Evolutionary conservation across 805 yeast species (phyloP).

Genomic region (Hanseniaspora lindneri): DNA sequence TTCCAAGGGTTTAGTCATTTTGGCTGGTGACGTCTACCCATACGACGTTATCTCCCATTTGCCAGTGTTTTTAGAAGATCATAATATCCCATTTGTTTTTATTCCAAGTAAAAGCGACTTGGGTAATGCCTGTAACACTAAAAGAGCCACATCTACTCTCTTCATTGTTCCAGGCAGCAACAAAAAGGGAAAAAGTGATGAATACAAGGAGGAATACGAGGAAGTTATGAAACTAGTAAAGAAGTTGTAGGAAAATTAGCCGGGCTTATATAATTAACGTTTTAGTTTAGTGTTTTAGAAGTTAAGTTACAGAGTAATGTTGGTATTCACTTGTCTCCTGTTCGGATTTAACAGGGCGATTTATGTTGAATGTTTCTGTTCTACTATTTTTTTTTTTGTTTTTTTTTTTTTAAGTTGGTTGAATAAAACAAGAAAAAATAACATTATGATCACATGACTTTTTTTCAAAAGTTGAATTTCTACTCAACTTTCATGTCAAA

Average conservation of each 20-base stretch:
- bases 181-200: slow-evolving; percentile 64
- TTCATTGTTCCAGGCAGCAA: slow-evolving; percentile 96
- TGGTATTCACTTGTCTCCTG: no score
- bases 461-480: no score
- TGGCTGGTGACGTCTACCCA: slow-evolving; percentile 98
- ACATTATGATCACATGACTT: no score
- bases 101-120: slow-evolving; percentile 96
- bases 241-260: slow-evolving; percentile 22
- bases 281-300: background rate
- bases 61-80: slow-evolving; percentile 94
- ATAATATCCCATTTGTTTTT: slow-evolving; percentile 79
- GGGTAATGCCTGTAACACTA: slow-evolving; percentile 98
- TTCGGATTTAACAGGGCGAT: no score
- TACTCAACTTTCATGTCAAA: no score
- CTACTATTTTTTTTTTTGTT: no score
- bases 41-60: slow-evolving; percentile 93
- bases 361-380: no score
- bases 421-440: no score
- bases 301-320: background rate
- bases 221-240: slow-evolving; percentile 85
- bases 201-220: slow-evolving; percentile 83
- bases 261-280: background rate
- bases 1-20: slow-evolving; percentile 88
- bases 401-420: no score
- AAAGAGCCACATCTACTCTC: slow-evolving; percentile 96